These are phyloP conservation scores for Phytophthora quininea DNA, from an alignment of 352 stramenopile species.

Conservation along the genomic window DNA sequence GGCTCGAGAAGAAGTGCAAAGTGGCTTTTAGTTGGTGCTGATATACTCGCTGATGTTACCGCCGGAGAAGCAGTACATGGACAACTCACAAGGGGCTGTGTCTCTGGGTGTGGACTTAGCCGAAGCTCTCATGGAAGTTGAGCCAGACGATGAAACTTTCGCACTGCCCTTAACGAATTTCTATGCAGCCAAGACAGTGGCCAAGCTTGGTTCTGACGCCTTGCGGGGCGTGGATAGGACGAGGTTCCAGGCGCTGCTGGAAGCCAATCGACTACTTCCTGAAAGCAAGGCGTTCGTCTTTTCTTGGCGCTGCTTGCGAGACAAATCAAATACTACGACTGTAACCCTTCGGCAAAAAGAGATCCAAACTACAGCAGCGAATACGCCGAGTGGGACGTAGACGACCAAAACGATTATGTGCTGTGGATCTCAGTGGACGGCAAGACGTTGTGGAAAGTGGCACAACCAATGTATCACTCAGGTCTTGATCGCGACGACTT, in stretches of 20 bases:
- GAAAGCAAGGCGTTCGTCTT: conserved; percentile 3
- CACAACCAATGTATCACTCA: conserved; percentile 3
- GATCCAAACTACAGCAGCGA: background rate
- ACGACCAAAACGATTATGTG: conserved; percentile 13
- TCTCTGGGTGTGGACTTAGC: conserved; percentile 10
- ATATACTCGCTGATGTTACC: conserved; percentile 8
- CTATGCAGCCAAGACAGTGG: conserved; percentile 17
- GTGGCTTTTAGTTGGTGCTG: conserved; percentile 2
- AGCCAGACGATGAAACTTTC: conserved; percentile 7
- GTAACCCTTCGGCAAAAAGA: background rate
- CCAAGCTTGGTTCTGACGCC: conserved; percentile 4
- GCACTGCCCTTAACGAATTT: conserved; percentile 17
- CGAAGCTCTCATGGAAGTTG: conserved; percentile 2
- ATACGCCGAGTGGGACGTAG: conserved; percentile 6
- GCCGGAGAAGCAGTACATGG: conserved; percentile 4
- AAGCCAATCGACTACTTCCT: conserved; percentile 13
- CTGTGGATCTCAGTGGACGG: conserved; percentile 7
- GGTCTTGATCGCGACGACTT: background rate
- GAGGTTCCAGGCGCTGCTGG: conserved; percentile 13
- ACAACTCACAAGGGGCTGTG: background rate
- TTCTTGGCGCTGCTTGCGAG: conserved; percentile 9
- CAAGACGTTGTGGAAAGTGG: background rate
- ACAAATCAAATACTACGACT: background rate
- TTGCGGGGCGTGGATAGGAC: conserved; percentile 18
- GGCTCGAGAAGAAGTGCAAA: conserved; percentile 14